These are phyloP conservation scores for Corinectria fuckeliana DNA, from an alignment of 2,329 filamentous ascomycete species.

Conservation along the genomic window DNA sequence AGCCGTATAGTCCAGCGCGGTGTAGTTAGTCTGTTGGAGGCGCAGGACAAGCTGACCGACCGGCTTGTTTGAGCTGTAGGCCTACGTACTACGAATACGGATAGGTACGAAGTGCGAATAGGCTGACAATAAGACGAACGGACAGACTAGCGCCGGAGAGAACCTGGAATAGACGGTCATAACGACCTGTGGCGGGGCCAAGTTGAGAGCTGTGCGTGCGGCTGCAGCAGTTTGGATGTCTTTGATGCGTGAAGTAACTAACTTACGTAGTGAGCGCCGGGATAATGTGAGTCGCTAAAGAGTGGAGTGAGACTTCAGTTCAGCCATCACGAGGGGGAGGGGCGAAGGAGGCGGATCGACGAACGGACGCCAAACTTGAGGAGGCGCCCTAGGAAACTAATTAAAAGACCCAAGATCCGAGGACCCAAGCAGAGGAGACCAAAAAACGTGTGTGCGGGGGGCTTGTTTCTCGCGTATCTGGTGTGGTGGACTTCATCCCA, in stretches of 20 bases:
- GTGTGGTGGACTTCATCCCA: conserved; percentile 23
- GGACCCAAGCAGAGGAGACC: too few relatives aligned
- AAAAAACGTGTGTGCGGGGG: conserved; percentile 21
- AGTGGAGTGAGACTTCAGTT: conserved; percentile 2
- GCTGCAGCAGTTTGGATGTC: conserved; percentile 26
- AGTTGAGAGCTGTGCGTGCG: conserved; percentile 25
- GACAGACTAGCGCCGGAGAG: neutral
- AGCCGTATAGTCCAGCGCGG: neutral
- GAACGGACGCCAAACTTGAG: conserved; percentile 11
- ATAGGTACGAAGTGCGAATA: too few relatives aligned
- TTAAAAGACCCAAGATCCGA: too few relatives aligned
- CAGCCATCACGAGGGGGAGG: conserved; percentile 29
- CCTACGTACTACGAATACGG: too few relatives aligned
- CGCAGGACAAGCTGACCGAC: neutral
- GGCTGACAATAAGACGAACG: neutral
- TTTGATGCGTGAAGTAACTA: too few relatives aligned
- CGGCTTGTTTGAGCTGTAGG: neutral
- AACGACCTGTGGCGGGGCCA: conserved; percentile 23
- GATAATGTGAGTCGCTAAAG: conserved; percentile 18
- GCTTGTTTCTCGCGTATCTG: conserved; percentile 39
- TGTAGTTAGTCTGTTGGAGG: neutral
- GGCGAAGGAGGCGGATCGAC: conserved; percentile 2
- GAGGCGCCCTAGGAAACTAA: too few relatives aligned
- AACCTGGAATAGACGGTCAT: conserved; percentile 6
- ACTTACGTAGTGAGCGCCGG: conserved; percentile 20